A percentile compares a stretch with the other conserved stretches of the same genome.
Evolutionary conservation across 371 early-diverging fungal species (phyloP).

Genomic region (Polyrhizophydium stewartii): DNA sequence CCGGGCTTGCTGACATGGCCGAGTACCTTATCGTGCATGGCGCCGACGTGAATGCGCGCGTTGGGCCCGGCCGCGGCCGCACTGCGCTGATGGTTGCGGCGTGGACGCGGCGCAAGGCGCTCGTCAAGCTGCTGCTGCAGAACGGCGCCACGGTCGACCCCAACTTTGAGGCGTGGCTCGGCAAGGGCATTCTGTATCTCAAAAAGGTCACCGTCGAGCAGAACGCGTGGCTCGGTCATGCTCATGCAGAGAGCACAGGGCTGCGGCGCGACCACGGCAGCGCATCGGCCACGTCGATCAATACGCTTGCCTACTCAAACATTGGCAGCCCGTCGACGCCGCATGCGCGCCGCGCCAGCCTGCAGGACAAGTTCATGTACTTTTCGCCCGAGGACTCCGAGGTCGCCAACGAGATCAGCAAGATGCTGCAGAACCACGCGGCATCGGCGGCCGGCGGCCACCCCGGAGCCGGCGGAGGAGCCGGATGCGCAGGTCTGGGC

Average conservation of each 20-base stretch:
- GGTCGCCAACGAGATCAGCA: neutral
- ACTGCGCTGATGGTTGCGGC: slow-evolving; percentile 40
- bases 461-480: no score
- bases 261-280: neutral
- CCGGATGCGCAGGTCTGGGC: no score
- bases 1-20: slow-evolving; percentile 57
- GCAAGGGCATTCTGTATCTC: slow-evolving; percentile 20
- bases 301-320: neutral
- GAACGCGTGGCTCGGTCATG: slow-evolving; percentile 21
- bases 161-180: slow-evolving; percentile 28
- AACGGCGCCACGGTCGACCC: slow-evolving; percentile 21
- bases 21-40: slow-evolving; percentile 60
- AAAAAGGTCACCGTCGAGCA: slow-evolving; percentile 18
- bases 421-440: neutral
- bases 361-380: slow-evolving; percentile 22
- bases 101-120: slow-evolving; percentile 25
- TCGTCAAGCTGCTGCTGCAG: slow-evolving; percentile 21
- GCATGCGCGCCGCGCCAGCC: slow-evolving; percentile 10
- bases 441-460: no score
- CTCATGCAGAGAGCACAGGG: neutral
- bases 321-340: neutral
- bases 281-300: neutral
- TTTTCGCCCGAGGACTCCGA: slow-evolving; percentile 19
- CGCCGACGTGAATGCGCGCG: slow-evolving; percentile 39
- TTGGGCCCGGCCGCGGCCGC: slow-evolving; percentile 16